Evolutionary conservation across 495 filamentous ascomycete species (phyloP).

Genomic region (Lasiosphaeria hispida): DNA sequence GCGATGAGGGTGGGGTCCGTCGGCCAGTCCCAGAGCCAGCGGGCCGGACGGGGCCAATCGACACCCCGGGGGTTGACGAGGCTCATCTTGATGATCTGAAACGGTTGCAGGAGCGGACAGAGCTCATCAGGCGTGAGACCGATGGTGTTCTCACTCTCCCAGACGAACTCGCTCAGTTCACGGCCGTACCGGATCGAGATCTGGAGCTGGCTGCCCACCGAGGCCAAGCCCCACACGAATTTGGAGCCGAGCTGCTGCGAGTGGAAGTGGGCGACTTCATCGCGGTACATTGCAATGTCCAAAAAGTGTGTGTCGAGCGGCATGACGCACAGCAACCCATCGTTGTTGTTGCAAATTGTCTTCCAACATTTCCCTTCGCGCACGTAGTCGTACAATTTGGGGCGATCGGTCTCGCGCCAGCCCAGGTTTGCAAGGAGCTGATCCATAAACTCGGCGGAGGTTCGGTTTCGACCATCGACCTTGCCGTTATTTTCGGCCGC

Average conservation of each 20-base stretch:
- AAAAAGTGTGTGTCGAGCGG: slow-evolving; percentile 16
- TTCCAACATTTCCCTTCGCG: slow-evolving; percentile 35
- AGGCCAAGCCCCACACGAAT: slow-evolving; percentile 20
- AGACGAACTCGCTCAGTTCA: slow-evolving; percentile 29
- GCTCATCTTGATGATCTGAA: slow-evolving; percentile 19
- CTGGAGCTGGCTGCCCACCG: slow-evolving; percentile 21
- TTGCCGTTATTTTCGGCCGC: background rate
- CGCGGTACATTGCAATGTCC: slow-evolving; percentile 24
- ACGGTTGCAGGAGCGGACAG: slow-evolving; percentile 18
- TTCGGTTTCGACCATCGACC: background rate
- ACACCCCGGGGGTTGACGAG: slow-evolving; percentile 12
- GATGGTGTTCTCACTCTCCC: slow-evolving; percentile 20
- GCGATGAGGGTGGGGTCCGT: slow-evolving; percentile 19
- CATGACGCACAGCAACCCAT: slow-evolving; percentile 28
- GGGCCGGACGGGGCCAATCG: slow-evolving; percentile 19
- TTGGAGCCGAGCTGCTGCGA: slow-evolving; percentile 16
- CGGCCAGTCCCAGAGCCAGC: slow-evolving; percentile 28
- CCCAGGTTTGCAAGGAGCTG: slow-evolving; percentile 17
- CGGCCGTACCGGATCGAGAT: slow-evolving; percentile 21
- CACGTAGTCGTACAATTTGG: slow-evolving; percentile 25
- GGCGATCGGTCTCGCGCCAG: slow-evolving; percentile 20
- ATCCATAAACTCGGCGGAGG: slow-evolving; percentile 5
- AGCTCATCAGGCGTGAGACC: slow-evolving; percentile 17
- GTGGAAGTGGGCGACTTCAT: slow-evolving; percentile 24
- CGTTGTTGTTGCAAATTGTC: slow-evolving; percentile 22